Percentiles rank a stretch among this genome's conserved stretches.
Evolutionary conservation across 2,329 filamentous ascomycete genomes (phyloP).

Genomic region (Alternaria incomplexa): DNA sequence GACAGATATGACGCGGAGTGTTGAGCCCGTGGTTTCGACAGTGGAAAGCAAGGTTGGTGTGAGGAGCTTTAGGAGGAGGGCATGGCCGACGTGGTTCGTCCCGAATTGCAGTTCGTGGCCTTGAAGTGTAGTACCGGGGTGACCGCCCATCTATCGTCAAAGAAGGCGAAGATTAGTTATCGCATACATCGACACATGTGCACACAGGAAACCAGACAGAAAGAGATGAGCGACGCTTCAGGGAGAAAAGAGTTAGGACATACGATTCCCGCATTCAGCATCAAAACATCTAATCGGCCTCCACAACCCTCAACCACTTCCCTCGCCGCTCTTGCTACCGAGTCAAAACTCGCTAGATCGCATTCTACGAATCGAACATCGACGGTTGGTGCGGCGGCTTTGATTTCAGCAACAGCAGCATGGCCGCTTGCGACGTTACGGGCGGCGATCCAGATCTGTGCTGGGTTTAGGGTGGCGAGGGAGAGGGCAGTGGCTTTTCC

Average conservation of each 20-base stretch:
- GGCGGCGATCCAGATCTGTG: not conserved
- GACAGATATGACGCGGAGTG: not conserved
- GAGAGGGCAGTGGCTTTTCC: not conserved
- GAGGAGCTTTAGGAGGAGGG: not conserved
- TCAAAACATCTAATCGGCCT: not conserved
- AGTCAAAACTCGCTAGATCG: not conserved
- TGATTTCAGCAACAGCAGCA: not conserved
- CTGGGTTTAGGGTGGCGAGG: not conserved
- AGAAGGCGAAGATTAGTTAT: not conserved
- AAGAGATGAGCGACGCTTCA: too few species aligned
- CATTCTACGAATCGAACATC: not conserved
- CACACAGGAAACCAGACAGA: too few species aligned
- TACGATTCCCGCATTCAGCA: not conserved
- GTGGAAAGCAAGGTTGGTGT: not conserved
- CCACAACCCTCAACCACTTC: not conserved
- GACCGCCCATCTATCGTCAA: not conserved
- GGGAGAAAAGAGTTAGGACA: not conserved
- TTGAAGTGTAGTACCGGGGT: not conserved
- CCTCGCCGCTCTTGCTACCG: not conserved
- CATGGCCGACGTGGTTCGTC: not conserved
- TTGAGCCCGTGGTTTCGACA: not conserved
- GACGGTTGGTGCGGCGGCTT: rapidly evolving
- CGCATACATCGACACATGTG: too few species aligned
- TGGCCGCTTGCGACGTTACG: not conserved
- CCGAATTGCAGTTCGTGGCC: not conserved